A percentile compares a stretch with the other conserved stretches of the same genome.
phyloP scores from a whole-genome alignment of 2,329 filamentous ascomycete genomes.

The Paecilomyces sp. region DNA sequence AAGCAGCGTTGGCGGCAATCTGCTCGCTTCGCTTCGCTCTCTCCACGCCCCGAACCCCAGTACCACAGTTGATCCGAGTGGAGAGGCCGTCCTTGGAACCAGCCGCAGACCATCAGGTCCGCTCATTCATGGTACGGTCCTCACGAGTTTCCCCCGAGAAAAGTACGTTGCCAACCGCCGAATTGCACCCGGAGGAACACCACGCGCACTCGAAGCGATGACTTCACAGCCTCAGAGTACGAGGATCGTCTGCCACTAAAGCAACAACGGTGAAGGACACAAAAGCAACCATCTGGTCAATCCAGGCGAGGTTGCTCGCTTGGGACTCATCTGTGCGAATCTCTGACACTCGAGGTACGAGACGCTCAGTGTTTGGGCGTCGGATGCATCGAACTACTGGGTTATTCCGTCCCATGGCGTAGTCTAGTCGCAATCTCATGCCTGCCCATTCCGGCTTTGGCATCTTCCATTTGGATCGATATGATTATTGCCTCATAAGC shows the following conservation, averaged over 20 bases:
- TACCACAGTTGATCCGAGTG: too few relatives aligned
- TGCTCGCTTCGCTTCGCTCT: neutral
- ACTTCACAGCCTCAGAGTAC: neutral
- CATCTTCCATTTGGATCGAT: neutral
- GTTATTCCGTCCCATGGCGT: neutral
- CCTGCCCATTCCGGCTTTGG: neutral
- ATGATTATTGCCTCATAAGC: neutral
- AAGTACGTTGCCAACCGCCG: conserved; percentile 7
- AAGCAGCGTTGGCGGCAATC: neutral
- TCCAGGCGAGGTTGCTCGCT: neutral
- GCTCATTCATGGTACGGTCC: too few relatives aligned
- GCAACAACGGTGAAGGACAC: neutral
- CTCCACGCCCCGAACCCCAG: neutral
- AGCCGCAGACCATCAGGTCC: conserved; percentile 1
- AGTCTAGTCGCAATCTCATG: neutral
- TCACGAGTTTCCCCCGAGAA: conserved; percentile 17
- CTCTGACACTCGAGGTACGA: neutral
- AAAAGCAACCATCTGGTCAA: neutral
- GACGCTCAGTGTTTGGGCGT: neutral
- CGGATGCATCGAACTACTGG: neutral
- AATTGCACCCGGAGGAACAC: neutral
- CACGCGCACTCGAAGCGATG: neutral
- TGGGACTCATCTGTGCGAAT: neutral
- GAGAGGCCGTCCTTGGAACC: neutral
- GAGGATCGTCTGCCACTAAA: neutral